A percentile compares a stretch with the other conserved stretches of the same genome.
Evolutionary conservation across 306 rosid genomes (phyloP).

Genomic region (Vicia sativa): DNA sequence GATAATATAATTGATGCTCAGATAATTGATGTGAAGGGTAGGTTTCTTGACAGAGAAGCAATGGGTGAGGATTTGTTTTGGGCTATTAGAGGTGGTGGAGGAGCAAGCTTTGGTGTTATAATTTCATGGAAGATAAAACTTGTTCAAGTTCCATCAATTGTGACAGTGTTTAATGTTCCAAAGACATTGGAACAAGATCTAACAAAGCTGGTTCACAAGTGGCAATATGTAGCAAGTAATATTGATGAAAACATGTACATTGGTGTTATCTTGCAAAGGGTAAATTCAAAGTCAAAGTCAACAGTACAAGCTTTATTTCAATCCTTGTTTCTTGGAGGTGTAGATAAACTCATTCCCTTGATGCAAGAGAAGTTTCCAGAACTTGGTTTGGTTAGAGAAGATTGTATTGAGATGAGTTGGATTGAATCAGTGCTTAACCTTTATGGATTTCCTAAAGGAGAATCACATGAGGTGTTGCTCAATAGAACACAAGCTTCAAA

Average conservation of each 20-base stretch:
- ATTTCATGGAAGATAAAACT: constrained; percentile 43
- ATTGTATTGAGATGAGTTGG: constrained; percentile 38
- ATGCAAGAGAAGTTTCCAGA: constrained; percentile 44
- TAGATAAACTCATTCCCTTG: constrained; percentile 34
- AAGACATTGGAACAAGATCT: constrained; percentile 32
- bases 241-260: background rate
- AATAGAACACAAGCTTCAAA: constrained; percentile 13
- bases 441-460: background rate
- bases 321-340: constrained; percentile 48
- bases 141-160: constrained; percentile 35
- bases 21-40: constrained; percentile 36
- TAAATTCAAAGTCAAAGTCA: constrained; percentile 4
- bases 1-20: constrained; percentile 43
- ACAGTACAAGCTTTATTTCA: constrained; percentile 16
- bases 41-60: constrained; percentile 23
- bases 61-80: constrained; percentile 52
- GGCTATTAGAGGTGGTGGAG: constrained; percentile 52
- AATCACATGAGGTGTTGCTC: constrained; percentile 2
- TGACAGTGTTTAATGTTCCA: constrained; percentile 36
- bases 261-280: background rate
- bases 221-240: background rate
- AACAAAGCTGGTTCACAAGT: constrained; percentile 24
- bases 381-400: constrained; percentile 45
- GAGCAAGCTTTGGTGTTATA: constrained; percentile 44
- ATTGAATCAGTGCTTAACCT: constrained; percentile 22